Conservation (phyloP, 2,329 filamentous ascomycete genomes). For the Leptographium galeiforme region DNA sequence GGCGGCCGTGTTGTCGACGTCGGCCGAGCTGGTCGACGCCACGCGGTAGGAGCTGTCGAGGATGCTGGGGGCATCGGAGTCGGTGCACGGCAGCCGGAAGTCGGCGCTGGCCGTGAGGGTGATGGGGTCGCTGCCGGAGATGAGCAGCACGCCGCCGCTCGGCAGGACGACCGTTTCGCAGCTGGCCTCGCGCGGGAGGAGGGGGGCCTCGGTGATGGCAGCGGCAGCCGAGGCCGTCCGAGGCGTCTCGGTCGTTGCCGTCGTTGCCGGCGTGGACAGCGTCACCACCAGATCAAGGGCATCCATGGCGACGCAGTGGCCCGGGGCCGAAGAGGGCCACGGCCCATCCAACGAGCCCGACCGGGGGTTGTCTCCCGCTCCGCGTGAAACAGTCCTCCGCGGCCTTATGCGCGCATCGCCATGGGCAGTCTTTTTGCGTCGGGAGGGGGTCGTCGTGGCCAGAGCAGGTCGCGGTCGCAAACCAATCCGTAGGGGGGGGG, state of each 20-base stretch:
- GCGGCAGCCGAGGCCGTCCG: background rate
- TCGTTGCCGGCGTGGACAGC: background rate
- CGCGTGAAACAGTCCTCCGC: background rate
- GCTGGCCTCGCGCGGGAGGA: background rate
- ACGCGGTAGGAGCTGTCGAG: conserved; percentile 20
- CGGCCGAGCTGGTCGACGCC: background rate
- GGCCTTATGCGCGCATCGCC: background rate
- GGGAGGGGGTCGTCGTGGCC: background rate
- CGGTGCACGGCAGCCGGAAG: conserved; percentile 44
- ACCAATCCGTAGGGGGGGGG: too few species aligned
- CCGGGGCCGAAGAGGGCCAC: background rate
- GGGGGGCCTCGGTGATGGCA: background rate
- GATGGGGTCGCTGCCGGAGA: conserved; percentile 39
- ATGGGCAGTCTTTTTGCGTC: background rate
- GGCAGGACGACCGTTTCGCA: conserved; percentile 31
- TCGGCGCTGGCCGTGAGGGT: conserved; percentile 46
- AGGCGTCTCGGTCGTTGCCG: background rate
- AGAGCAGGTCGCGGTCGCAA: background rate
- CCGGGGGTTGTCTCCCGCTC: background rate
- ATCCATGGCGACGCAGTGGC: conserved; percentile 5
- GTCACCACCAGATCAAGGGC: conserved; percentile 3
- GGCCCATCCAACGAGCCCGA: conserved; percentile 10
- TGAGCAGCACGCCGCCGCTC: conserved; percentile 30
- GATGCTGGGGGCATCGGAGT: background rate
- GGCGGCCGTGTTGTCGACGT: conserved; percentile 1